Conservation (phyloP, 768 basidiomycete species). For the Tylopilus plumbeoviolaceoides region DNA sequence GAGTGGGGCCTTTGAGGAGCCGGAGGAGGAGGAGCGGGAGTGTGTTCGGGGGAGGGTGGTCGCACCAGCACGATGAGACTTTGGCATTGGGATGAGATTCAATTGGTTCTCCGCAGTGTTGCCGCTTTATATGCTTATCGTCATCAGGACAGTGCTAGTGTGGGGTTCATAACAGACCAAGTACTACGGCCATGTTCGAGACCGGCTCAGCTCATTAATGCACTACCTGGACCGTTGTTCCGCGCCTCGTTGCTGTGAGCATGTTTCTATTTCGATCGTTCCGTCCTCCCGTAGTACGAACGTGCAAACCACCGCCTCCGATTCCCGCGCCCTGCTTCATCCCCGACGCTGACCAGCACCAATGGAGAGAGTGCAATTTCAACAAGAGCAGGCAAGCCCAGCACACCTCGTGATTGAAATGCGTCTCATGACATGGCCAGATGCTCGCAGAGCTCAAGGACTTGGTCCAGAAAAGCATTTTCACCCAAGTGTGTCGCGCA, state of each 20-base stretch:
- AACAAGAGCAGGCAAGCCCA: slow-evolving; percentile 76
- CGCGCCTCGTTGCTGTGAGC: not conserved
- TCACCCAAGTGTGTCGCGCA: slow-evolving; percentile 59
- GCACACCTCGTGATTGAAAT: not conserved
- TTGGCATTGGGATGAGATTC: slow-evolving; percentile 38
- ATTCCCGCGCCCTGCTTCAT: slow-evolving; percentile 6
- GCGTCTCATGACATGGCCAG: slow-evolving; percentile 31
- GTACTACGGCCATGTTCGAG: slow-evolving; percentile 1
- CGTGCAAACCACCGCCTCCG: not conserved
- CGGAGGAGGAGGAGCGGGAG: slow-evolving; percentile 56
- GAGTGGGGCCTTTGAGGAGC: slow-evolving; percentile 50
- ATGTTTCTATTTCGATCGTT: slow-evolving; percentile 4
- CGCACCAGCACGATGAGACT: slow-evolving; percentile 43
- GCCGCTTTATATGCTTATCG: slow-evolving; percentile 22
- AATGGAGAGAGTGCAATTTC: slow-evolving; percentile 96
- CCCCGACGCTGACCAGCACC: not conserved
- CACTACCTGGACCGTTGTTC: not conserved
- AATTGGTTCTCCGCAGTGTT: slow-evolving; percentile 30
- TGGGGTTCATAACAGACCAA: slow-evolving; percentile 4
- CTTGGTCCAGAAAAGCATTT: slow-evolving; percentile 78
- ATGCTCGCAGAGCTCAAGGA: slow-evolving; percentile 97
- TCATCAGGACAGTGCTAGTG: not conserved
- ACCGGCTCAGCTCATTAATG: not conserved
- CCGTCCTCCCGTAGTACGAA: not conserved
- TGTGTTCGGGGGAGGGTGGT: slow-evolving; percentile 53